phyloP scores from a whole-genome alignment of 1,139 yeast species.

The Pichia sp. region DNA sequence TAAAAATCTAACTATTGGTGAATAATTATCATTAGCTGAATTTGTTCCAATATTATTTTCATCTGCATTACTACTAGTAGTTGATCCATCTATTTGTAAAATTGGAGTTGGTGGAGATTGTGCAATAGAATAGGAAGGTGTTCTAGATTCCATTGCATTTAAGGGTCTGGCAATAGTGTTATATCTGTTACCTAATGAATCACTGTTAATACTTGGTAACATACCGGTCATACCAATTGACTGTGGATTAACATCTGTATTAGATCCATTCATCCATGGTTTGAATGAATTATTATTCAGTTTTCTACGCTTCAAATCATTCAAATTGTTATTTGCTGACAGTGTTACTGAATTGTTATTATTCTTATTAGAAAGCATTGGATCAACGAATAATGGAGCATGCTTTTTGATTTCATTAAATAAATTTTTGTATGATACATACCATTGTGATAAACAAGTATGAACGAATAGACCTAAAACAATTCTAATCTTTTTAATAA shows the following conservation, averaged over 20 bases:
- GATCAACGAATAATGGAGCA: slow-evolving; percentile 4
- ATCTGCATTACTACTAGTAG: background rate
- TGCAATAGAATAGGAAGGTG: background rate
- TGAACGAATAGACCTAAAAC: slow-evolving; percentile 53
- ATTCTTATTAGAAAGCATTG: background rate
- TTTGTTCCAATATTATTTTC: background rate
- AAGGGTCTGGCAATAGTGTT: background rate
- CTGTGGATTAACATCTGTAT: background rate
- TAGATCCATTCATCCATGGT: background rate
- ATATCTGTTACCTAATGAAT: background rate
- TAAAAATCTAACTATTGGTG: background rate
- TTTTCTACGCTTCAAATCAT: background rate
- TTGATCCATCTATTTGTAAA: background rate
- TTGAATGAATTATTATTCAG: background rate
- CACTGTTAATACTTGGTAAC: background rate
- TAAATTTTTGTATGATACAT: slow-evolving; percentile 17
- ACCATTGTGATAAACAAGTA: slow-evolving; percentile 50
- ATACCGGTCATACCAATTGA: background rate
- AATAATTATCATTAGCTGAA: background rate
- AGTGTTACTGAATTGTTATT: background rate
- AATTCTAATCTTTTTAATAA: slow-evolving; percentile 46
- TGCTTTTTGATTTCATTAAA: slow-evolving; percentile 11
- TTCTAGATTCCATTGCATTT: background rate
- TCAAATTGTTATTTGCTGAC: background rate
- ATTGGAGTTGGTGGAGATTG: slow-evolving; percentile 10